Base-by-base conservation (phyloP, 345 rosid genomes). In the Cardamine chenopodiifolia region DNA sequence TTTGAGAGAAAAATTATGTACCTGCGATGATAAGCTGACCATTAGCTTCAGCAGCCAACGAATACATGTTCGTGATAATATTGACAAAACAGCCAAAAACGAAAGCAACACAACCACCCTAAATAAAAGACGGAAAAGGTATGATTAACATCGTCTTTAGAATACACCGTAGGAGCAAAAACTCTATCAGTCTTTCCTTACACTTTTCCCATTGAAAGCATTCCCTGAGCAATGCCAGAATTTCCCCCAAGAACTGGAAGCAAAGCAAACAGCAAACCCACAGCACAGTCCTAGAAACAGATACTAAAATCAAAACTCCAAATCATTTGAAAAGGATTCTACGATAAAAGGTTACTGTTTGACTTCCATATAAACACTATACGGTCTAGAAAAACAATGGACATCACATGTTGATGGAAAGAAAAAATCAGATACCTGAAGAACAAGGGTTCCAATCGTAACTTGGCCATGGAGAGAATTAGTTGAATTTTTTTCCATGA, bases 181-280 rank as follows among this genome's bases (percentile, higher is more conserved):
- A 20, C 7, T 32, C 32, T 12, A 31, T 19, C 9, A 29, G 29
- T 45, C n/a, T 48, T 56, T 74, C 19, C 88, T 86, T 84, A 93
- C 98, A 86, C 85, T 85, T 90, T 93, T 62, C 88, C 84, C 86
- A 93, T 85, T 60, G 94, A 89, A 31, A 89, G 71, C 65, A 90
- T 79, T 84, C 97, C 97, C 74, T 89, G 88, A 79, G 89, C 80
- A 66, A 88, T 73, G 66, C 93, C 98, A 34, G 89, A 90, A 60
- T 85, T 85, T 64, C 98, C 98, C 73, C 89, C 93, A 44, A 90
- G 90, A 79, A 90, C 92, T 32, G 97, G 97, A 83, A 90, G 96
- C 81, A 93, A 80, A 53, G 96, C 97, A 83, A 93, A 93, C 75
- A 90, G 79, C 90, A 93, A 85, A 44, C 97, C 98, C 75, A 90